Conservation (phyloP, 2,329 filamentous ascomycete species). For the Monosporascus sp. region DNA sequence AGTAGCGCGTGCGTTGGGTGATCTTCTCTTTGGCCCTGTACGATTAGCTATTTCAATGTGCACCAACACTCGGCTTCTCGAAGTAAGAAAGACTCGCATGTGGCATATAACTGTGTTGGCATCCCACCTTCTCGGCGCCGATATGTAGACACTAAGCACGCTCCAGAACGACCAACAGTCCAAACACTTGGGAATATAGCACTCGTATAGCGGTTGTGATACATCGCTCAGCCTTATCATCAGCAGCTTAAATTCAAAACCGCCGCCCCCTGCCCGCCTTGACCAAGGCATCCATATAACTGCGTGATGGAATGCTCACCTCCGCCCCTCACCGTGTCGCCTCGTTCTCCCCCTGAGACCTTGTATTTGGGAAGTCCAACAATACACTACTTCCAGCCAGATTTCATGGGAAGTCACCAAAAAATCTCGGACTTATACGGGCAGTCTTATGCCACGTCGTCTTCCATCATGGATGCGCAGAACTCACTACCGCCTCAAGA, state of each 20-base stretch:
- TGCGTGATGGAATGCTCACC: conserved; percentile 45
- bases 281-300: conserved; percentile 1
- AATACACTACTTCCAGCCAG: conserved; percentile 42
- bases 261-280: neutral
- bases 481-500: conserved; percentile 33
- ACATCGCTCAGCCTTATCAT: neutral
- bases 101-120: neutral
- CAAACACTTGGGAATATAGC: neutral
- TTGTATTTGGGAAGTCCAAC: conserved; percentile 38
- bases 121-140: neutral
- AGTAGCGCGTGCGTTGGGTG: no score
- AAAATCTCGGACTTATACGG: conserved; percentile 38
- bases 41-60: neutral
- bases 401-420: conserved; percentile 37
- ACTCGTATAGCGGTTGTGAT: neutral
- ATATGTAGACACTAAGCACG: neutral
- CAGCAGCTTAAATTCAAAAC: neutral
- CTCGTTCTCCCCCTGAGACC: conserved; percentile 38
- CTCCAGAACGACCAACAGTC: neutral
- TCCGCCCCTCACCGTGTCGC: conserved; percentile 40
- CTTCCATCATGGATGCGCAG: conserved; percentile 31
- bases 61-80: neutral
- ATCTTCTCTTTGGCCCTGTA: no score
- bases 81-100: neutral
- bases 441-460: conserved; percentile 33